These are phyloP conservation scores for Kwoniella bestiolae DNA, from an alignment of 768 basidiomycete species.

Conservation along the genomic window DNA sequence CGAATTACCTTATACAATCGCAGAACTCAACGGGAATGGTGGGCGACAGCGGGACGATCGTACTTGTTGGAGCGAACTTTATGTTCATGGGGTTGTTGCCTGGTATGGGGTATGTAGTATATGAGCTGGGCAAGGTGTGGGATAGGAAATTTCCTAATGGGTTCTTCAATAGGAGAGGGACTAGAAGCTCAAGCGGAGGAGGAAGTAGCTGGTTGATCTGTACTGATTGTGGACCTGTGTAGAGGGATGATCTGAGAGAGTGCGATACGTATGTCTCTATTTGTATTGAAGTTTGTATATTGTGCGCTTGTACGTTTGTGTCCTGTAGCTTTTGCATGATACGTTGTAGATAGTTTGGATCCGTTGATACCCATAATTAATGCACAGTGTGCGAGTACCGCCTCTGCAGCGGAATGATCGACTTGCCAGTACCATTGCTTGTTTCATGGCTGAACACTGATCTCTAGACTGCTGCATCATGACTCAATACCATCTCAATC, in stretches of 20 bases:
- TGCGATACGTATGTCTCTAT: no score
- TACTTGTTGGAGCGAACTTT: constrained; percentile 4
- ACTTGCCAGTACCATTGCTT: no score
- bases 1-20: background rate
- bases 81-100: constrained; percentile 17
- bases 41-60: background rate
- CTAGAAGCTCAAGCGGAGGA: background rate
- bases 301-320: no score
- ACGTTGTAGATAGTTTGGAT: no score
- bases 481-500: no score
- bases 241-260: background rate
- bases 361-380: no score
- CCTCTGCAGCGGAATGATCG: no score
- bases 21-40: background rate
- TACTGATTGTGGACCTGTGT: background rate
- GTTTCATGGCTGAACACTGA: no score
- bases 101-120: constrained; percentile 19
- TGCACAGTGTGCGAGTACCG: no score
- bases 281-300: no score
- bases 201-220: background rate
- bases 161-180: background rate
- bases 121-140: constrained; percentile 4
- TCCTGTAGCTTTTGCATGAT: no score
- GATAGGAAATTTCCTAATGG: constrained; percentile 3
- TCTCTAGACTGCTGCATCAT: no score